Percentiles rank a stretch among this genome's conserved stretches.
Evolutionary conservation across 331 rosid genomes (phyloP).

Genomic region (Quercus tomentella): DNA sequence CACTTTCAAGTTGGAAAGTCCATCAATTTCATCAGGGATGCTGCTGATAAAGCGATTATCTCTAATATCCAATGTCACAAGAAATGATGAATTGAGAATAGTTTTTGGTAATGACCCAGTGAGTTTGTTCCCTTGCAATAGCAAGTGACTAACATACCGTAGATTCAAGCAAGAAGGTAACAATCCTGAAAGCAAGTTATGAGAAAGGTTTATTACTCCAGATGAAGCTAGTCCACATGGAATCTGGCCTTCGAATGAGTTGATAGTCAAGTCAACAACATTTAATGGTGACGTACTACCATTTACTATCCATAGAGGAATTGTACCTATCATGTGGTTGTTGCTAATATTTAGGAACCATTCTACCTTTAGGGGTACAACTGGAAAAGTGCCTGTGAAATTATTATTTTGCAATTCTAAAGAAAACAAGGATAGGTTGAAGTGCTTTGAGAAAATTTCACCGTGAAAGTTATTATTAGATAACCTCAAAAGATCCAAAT

Average conservation of each 20-base stretch:
- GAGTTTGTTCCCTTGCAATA: neutral
- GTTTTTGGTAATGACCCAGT: neutral
- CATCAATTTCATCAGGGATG: neutral
- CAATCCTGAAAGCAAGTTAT: neutral
- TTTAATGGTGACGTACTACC: rapidly evolving
- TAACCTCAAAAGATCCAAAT: rapidly evolving
- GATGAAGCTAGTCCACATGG: too few species aligned
- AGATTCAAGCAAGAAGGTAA: neutral
- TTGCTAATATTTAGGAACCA: neutral
- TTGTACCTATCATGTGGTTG: neutral
- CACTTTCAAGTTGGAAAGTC: neutral
- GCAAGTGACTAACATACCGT: rapidly evolving
- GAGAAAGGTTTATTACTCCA: neutral
- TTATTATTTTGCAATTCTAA: neutral
- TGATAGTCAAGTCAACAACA: rapidly evolving
- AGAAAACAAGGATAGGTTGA: neutral
- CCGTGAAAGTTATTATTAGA: neutral
- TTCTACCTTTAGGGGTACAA: too few species aligned
- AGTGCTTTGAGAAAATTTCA: neutral
- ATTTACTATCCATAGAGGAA: neutral
- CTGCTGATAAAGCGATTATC: neutral
- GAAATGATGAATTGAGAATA: neutral
- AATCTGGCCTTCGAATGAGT: neutral
- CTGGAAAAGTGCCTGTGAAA: neutral
- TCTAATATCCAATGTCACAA: too few species aligned